Base-by-base conservation (phyloP, 106 monocot genomes). In the Acanthochlamys bracteata region DNA sequence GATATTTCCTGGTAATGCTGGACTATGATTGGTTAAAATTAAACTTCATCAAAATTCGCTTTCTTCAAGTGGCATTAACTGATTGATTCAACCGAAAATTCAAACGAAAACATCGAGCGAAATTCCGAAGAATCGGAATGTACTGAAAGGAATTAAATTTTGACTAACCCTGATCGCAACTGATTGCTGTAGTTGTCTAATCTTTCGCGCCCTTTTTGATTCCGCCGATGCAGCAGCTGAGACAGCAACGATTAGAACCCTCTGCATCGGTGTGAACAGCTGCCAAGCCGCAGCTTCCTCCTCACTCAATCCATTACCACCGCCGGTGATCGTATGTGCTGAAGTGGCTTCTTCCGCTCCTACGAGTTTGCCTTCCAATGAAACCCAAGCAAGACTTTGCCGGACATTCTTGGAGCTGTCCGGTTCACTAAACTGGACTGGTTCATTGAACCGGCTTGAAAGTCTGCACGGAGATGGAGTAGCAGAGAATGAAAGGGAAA, bases 191-290 rank as follows among this genome's bases (percentile, higher is more conserved):
- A 98, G 66, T 65, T 72, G 60, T 10, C 23, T 63, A 10, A 98
- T 77, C 67, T 66, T 70, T 71, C 49, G 64, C 6, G 66, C 39
- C 20, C 64, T 70, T 58, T 53, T 79, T 26, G 78, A 69, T 33
- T 76, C 75, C 6, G 71, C 49, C 0, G 76, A 47, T 7, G 88
- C 91, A 1, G 66, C 73, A 25, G 85, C 91, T 15, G 83, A 69
- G 49, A 83, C 57, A 20, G 91, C 92, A 1, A 92, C 91, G 10
- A 79, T 19, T 33, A 98, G 81, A 16, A 86, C 83, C 19, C 91
- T 73, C 45, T 98, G 85, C 66, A 92, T 55, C 12, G 91, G 91
- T 21, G 63, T 80, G 47, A 96, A 91, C 41, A 91, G 71, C 77
- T 96, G 82, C 90, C 91, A 96, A 0, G 83, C 88, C 26, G 72